Conservation (phyloP, 228 moss, liverwort and hornwort genomes). For the Sphagnum fallax region DNA sequence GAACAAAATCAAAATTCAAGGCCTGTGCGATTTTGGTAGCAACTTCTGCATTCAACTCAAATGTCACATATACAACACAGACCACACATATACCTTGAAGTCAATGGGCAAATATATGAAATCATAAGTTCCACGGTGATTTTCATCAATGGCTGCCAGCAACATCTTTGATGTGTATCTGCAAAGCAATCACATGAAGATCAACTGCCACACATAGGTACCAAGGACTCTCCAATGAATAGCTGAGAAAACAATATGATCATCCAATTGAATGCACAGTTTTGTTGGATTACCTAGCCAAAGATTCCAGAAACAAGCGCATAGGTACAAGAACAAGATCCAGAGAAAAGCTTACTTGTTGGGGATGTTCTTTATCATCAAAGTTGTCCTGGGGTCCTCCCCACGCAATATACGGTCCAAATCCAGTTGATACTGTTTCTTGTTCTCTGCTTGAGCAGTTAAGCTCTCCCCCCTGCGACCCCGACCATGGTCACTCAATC, state of each 20-base stretch:
- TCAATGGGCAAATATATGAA: constrained; percentile 98
- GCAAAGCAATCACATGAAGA: constrained; percentile 3
- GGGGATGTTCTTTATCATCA: constrained; percentile 99
- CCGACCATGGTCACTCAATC: constrained; percentile 68
- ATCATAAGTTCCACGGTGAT: constrained; percentile 94
- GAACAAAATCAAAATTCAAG: no score
- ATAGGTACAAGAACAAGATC: no score
- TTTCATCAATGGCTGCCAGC: constrained; percentile 93
- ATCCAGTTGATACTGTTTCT: constrained; percentile 98
- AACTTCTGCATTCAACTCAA: no score
- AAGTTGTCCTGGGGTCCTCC: constrained; percentile 80
- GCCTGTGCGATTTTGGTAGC: no score
- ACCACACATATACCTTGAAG: constrained; percentile 59
- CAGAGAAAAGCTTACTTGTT: constrained; percentile 58
- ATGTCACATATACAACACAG: background rate
- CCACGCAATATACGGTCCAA: constrained; percentile 95
- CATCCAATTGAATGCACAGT: no score
- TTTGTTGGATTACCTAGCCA: no score
- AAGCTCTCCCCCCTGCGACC: constrained; percentile 80
- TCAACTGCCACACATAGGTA: background rate
- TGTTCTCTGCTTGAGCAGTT: constrained; percentile 83
- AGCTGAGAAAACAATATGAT: background rate
- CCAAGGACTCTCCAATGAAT: background rate
- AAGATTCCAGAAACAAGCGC: no score
- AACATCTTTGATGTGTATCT: constrained; percentile 99